These are phyloP conservation scores for Oryza australiensis DNA, from an alignment of 176 grass and related monocot genomes.

Conservation along the genomic window DNA sequence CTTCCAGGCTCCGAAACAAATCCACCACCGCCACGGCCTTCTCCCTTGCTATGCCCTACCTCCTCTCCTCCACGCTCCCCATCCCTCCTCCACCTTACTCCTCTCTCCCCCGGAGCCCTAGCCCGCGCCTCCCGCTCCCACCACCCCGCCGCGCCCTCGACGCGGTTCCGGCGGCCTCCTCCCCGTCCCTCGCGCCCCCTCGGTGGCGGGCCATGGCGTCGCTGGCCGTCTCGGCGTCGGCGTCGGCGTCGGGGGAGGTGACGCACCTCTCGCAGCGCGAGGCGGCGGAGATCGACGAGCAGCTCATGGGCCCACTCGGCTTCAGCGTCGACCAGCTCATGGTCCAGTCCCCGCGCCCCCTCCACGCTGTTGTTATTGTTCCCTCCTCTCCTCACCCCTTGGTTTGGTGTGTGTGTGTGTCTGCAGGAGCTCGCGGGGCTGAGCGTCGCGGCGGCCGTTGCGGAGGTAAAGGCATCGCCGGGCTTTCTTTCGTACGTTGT, in stretches of 20 bases:
- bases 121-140: background rate
- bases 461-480: slow-evolving; percentile 48
- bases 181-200: background rate
- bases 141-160: background rate
- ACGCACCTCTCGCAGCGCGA: slow-evolving; percentile 70
- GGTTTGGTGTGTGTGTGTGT: background rate
- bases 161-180: background rate
- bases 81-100: background rate
- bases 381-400: background rate
- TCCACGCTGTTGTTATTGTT: no score
- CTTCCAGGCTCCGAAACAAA: slow-evolving; percentile 25
- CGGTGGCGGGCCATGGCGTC: slow-evolving; percentile 38
- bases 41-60: slow-evolving; percentile 43
- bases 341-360: slow-evolving; percentile 26
- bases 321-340: slow-evolving; percentile 95
- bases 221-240: slow-evolving; percentile 26
- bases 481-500: background rate
- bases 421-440: slow-evolving; percentile 86
- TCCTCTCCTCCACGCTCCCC: slow-evolving; percentile 4
- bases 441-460: slow-evolving; percentile 66
- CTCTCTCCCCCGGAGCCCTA: slow-evolving; percentile 1
- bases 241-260: slow-evolving; percentile 26
- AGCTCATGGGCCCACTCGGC: slow-evolving; percentile 80
- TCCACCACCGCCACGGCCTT: slow-evolving; percentile 7
- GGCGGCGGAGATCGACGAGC: slow-evolving; percentile 81